These are phyloP conservation scores for Penicillium freii DNA, from an alignment of 2,329 filamentous ascomycete genomes.

Conservation along the genomic window DNA sequence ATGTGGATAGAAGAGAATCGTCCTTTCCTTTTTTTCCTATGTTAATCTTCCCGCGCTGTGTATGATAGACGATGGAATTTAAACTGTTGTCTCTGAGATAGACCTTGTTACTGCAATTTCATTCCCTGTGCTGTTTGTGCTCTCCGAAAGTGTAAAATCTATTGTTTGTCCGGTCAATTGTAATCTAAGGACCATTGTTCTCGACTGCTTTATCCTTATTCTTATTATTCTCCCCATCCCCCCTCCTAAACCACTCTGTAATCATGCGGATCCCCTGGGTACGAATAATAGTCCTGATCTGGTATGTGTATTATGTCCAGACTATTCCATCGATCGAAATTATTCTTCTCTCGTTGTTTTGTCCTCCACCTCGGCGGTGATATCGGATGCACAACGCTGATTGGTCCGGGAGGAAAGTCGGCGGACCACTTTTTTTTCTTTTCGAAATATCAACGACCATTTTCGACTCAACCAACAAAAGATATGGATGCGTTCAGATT, in stretches of 20 bases:
- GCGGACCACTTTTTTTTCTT: conserved; percentile 30
- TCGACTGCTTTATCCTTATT: neutral
- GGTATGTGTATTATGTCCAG: neutral
- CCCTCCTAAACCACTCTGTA: neutral
- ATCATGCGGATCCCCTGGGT: neutral
- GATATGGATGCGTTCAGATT: conserved; percentile 49
- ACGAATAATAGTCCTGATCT: neutral
- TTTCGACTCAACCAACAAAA: conserved; percentile 14
- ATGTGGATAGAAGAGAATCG: conserved; percentile 22
- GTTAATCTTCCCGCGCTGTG: conserved; percentile 33
- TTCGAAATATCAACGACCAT: conserved; percentile 18
- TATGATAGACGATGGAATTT: conserved; percentile 51
- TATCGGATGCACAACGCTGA: conserved; percentile 21
- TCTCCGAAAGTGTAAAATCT: neutral
- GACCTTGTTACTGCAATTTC: conserved; percentile 21
- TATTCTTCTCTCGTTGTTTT: neutral
- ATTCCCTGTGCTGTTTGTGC: conserved; percentile 9
- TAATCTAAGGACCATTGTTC: neutral
- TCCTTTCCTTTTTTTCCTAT: conserved; percentile 35
- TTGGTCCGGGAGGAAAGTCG: conserved; percentile 33
- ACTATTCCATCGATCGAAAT: neutral
- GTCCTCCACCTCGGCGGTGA: neutral
- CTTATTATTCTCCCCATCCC: neutral
- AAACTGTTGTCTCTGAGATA: conserved; percentile 44
- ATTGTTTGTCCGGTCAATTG: neutral